Conservation (phyloP, 139 green algal species). For the Volvox reticuliferus region DNA sequence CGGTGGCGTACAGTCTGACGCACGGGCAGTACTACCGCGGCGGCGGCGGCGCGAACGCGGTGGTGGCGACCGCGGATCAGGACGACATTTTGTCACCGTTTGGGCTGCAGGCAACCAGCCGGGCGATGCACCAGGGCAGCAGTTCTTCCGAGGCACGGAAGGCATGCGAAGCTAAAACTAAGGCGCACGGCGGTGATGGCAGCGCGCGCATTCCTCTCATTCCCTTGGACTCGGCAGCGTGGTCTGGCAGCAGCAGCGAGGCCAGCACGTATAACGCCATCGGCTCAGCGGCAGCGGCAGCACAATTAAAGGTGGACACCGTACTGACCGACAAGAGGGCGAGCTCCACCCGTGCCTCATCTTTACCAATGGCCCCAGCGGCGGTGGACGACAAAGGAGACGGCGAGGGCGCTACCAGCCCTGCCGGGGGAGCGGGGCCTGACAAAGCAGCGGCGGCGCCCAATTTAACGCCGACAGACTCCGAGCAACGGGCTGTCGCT, state of each 20-base stretch:
- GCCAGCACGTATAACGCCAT: not conserved
- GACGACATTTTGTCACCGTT: not conserved
- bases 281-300: not conserved
- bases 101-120: not conserved
- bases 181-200: not conserved
- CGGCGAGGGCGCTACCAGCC: too few relatives aligned
- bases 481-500: too few relatives aligned
- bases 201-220: not conserved
- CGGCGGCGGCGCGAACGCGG: not conserved
- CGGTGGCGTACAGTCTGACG: slow-evolving; percentile 20
- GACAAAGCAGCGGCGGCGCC: too few relatives aligned
- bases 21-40: slow-evolving; percentile 6
- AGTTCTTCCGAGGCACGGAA: not conserved
- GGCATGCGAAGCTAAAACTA: not conserved
- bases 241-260: not conserved
- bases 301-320: not conserved
- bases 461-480: too few relatives aligned
- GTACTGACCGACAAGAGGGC: not conserved
- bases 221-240: not conserved
- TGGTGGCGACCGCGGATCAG: not conserved
- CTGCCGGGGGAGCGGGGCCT: too few relatives aligned
- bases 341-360: too few relatives aligned
- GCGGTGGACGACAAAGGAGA: too few relatives aligned
- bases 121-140: not conserved
- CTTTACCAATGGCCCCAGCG: too few relatives aligned